Percentiles rank a stretch among this genome's conserved stretches.
These are phyloP conservation scores for Malus fusca DNA, from an alignment of 306 rosid species.

Conservation along the genomic window DNA sequence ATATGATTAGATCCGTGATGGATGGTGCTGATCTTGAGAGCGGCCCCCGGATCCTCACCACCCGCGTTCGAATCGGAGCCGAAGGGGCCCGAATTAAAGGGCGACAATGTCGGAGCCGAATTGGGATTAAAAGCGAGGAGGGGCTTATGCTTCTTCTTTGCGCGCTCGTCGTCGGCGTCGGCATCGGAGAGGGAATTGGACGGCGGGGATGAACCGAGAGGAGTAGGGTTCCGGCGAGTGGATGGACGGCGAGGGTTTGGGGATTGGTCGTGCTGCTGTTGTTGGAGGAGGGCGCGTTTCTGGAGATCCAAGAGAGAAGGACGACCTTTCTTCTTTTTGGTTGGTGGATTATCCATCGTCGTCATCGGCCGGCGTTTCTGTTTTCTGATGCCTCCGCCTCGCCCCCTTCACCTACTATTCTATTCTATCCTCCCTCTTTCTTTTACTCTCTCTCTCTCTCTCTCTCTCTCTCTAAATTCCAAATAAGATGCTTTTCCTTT, in stretches of 20 bases:
- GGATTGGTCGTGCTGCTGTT: conserved; percentile 9
- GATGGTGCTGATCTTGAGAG: conserved; percentile 33
- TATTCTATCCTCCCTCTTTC: conserved; percentile 21
- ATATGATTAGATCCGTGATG: conserved; percentile 39
- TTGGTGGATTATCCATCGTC: conserved; percentile 26
- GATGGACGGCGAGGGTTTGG: conserved; percentile 22
- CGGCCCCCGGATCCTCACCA: conserved; percentile 41
- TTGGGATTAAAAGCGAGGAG: conserved; percentile 54
- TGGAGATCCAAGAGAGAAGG: conserved; percentile 97
- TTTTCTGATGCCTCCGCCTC: conserved; percentile 47
- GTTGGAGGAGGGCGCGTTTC: conserved; percentile 58
- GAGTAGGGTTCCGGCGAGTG: conserved; percentile 19
- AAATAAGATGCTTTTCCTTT: not conserved
- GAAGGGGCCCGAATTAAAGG: conserved; percentile 19
- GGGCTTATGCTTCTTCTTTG: conserved; percentile 70
- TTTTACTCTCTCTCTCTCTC: not conserved
- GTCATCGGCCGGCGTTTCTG: conserved; percentile 27
- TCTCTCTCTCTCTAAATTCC: not conserved
- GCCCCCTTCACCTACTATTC: conserved; percentile 14
- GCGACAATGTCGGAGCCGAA: conserved; percentile 47
- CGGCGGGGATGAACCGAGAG: not conserved
- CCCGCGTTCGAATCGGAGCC: conserved; percentile 23
- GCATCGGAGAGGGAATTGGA: conserved; percentile 16
- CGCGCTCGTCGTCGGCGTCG: conserved; percentile 67
- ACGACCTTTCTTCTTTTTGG: conserved; percentile 91